Conservation (phyloP, 2,329 filamentous ascomycete genomes). For the Amesomyces nigricolor region DNA sequence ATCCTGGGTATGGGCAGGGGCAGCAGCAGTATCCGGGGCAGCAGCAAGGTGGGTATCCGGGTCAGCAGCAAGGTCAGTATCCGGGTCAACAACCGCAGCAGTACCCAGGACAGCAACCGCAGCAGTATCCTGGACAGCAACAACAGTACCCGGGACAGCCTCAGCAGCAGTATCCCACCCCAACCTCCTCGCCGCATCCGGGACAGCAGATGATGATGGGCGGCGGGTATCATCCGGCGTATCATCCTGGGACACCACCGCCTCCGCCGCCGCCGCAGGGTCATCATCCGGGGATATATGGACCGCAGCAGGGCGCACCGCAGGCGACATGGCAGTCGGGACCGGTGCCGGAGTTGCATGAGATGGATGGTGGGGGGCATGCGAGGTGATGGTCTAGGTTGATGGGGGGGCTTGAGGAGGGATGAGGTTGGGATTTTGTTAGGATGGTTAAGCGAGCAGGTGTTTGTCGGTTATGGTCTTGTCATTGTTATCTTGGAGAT, state of each 20-base stretch:
- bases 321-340: conserved; percentile 34
- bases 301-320: conserved; percentile 17
- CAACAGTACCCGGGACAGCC: neutral
- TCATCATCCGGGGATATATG: neutral
- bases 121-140: conserved; percentile 4
- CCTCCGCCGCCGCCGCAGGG: neutral
- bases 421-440: neutral
- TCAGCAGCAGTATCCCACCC: neutral
- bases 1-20: neutral
- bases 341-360: conserved; percentile 33
- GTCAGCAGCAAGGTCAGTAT: neutral
- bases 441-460: too few relatives aligned
- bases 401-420: neutral
- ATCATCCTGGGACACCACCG: conserved; percentile 2
- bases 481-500: too few relatives aligned
- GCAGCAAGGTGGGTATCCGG: neutral
- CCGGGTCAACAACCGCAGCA: neutral
- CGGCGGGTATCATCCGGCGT: conserved; percentile 1
- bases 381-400: conserved; percentile 6
- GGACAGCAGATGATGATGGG: too few relatives aligned
- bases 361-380: conserved; percentile 23
- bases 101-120: neutral
- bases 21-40: conserved; percentile 9
- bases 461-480: too few relatives aligned
- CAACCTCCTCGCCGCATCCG: neutral